Evolutionary conservation across 768 basidiomycete species (phyloP), one percentile per base, ranked within the genome.

Genomic region (Hericium erinaceus): DNA sequence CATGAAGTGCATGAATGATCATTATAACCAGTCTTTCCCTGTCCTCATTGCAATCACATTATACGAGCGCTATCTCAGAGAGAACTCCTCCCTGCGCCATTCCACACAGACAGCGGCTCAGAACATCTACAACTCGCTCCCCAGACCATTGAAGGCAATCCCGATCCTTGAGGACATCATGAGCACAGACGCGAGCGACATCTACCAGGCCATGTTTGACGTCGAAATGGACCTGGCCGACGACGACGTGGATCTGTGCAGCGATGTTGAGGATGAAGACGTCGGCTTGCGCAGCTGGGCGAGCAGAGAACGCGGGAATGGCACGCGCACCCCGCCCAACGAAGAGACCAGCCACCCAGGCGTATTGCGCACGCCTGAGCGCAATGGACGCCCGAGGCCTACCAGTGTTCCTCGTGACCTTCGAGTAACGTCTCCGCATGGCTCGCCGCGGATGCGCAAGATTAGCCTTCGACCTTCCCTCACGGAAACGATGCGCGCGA

Each of bases 151-250:
- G 64, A 89, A 85, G 69, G 77, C 78, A 53, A 82, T 89, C 68
- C 87, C 89, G 0, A 70, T 92, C 46, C 68, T 92, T 13, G 90
- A 92, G 62, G 84, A 84, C 15, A 67, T 93, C 15, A 79, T 90
- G n/a, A 88, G 90, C 24, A 80, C 84, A 6, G 74, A 81, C 15
- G 76, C 82, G 15, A 79, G 76, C 54, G 82, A 87, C 58, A 64
- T 92, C 16, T 86, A 85, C 64, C 87, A 87, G 53, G 87, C 87
- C 1, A 87, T 92, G 46, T 91, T 93, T 64, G 85, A 88, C 56
- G 79, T 87, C 2, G 84, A 89, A 26, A 65, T 78, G 20, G 67
- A 70, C 3, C 67, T 69, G 28, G 69, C 73, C 18, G 79, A 59
- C 9, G 62, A 57, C n/a, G 53, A 59, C 38, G 60, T 24, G 16